Conservation (phyloP, 352 stramenopile species). For the Aphanomyces stellatus region DNA sequence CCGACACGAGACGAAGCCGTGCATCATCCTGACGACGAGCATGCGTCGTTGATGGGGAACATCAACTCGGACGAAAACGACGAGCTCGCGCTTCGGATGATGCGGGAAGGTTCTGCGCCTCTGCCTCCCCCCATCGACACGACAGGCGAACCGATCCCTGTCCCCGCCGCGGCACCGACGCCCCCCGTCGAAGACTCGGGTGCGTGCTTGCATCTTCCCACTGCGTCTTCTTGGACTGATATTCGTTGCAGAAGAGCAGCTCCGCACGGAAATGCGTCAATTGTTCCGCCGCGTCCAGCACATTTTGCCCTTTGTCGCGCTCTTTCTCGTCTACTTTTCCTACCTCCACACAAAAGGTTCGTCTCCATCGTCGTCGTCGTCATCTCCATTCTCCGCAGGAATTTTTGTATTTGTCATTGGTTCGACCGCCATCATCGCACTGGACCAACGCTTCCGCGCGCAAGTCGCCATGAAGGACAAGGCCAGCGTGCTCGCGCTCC, state of each 20-base stretch:
- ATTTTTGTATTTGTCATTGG: conserved; percentile 61
- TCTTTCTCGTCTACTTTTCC: conserved; percentile 70
- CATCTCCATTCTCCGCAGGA: not conserved
- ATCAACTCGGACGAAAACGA: not conserved
- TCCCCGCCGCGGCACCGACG: too few species aligned
- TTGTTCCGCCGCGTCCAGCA: conserved; percentile 63
- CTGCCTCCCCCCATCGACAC: not conserved
- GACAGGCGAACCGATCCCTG: not conserved
- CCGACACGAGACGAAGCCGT: not conserved
- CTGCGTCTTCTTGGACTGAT: not conserved
- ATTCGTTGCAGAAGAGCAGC: conserved; percentile 10
- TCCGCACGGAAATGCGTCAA: conserved; percentile 36
- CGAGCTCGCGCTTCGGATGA: too few species aligned
- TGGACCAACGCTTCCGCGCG: conserved; percentile 53
- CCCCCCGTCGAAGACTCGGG: conserved; percentile 1
- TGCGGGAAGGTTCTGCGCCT: too few species aligned
- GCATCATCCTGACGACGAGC: not conserved
- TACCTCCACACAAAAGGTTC: conserved; percentile 55
- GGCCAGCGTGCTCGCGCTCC: conserved; percentile 39
- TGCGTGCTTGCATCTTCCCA: not conserved
- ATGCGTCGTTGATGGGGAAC: not conserved
- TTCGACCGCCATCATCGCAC: conserved; percentile 53
- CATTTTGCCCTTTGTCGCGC: conserved; percentile 56
- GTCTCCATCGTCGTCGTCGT: not conserved
- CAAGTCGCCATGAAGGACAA: conserved; percentile 75